These are phyloP conservation scores for Yamadazyma buinensis DNA, from an alignment of 1,139 yeast genomes.

Conservation along the genomic window DNA sequence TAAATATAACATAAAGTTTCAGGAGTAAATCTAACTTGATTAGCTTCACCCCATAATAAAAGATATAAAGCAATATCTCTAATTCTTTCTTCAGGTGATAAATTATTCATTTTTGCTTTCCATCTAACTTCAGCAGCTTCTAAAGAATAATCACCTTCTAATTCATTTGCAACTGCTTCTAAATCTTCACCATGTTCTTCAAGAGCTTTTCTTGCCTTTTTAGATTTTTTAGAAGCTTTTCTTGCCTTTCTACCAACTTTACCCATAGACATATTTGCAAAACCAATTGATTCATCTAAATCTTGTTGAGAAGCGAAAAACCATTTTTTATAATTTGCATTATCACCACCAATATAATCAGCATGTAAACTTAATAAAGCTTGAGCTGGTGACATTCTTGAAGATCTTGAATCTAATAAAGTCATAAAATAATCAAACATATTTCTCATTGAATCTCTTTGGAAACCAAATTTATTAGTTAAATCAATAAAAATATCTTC, in stretches of 20 bases:
- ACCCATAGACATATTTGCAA: constrained; percentile 67
- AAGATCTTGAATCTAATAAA: constrained; percentile 87
- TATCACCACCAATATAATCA: constrained; percentile 67
- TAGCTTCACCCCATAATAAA: constrained; percentile 97
- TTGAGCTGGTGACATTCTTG: constrained; percentile 95
- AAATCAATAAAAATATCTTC: constrained; percentile 89
- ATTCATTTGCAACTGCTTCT: constrained; percentile 63
- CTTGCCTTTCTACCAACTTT: constrained; percentile 55
- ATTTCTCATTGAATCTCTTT: constrained; percentile 95
- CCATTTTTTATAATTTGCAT: constrained; percentile 45
- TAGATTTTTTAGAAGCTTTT: constrained; percentile 53
- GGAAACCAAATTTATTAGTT: constrained; percentile 92
- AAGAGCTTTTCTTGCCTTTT: constrained; percentile 57
- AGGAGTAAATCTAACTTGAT: constrained; percentile 93
- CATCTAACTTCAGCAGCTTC: constrained; percentile 52
- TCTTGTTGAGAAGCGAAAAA: constrained; percentile 41
- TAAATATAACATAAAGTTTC: constrained; percentile 90
- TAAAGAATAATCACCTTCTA: constrained; percentile 78
- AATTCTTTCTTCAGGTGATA: constrained; percentile 67
- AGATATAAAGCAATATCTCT: constrained; percentile 88
- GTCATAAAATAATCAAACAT: constrained; percentile 96
- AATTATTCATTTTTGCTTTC: constrained; percentile 48
- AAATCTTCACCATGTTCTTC: constrained; percentile 47
- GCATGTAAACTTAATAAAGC: constrained; percentile 92
- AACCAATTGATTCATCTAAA: constrained; percentile 40